Percentiles rank a stretch among this genome's conserved stretches.
Evolutionary conservation across 208 protist species (phyloP).

Genomic region (Trypanosoma melophagium): DNA sequence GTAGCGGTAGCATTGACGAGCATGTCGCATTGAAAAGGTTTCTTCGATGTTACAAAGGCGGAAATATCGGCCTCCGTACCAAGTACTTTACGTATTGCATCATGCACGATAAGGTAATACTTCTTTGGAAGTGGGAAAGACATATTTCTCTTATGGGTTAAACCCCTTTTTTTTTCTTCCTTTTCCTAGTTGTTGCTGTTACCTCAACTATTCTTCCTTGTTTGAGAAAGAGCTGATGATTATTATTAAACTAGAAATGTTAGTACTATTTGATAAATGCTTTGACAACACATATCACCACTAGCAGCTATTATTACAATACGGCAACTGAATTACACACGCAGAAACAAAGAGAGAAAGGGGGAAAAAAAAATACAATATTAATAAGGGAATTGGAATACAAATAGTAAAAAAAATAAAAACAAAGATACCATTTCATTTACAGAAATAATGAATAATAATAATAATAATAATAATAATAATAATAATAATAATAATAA

Average conservation of each 20-base stretch:
- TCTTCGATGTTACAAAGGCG: constrained; percentile 72
- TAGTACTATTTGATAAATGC: no score
- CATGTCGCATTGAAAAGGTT: constrained; percentile 87
- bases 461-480: no score
- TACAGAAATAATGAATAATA: no score
- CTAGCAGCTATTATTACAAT: no score
- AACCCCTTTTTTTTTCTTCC: constrained; percentile 1
- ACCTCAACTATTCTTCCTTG: background rate
- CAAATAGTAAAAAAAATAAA: constrained; percentile 8
- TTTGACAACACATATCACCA: no score
- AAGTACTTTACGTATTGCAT: constrained; percentile 59
- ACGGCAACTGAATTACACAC: no score
- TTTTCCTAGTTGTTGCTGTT: constrained; percentile 6
- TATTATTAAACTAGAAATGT: background rate
- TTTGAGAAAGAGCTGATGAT: background rate
- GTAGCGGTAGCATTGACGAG: constrained; percentile 62
- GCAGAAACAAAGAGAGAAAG: constrained; percentile 9
- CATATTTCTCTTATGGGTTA: background rate
- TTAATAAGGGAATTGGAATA: constrained; percentile 13
- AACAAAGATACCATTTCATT: background rate
- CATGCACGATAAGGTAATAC: constrained; percentile 80
- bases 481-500: no score
- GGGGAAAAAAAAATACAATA: constrained; percentile 17
- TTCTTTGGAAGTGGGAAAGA: constrained; percentile 47
- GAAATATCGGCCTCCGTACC: constrained; percentile 46